These are phyloP conservation scores for Russula olivacea DNA, from an alignment of 768 basidiomycete species.

Conservation along the genomic window DNA sequence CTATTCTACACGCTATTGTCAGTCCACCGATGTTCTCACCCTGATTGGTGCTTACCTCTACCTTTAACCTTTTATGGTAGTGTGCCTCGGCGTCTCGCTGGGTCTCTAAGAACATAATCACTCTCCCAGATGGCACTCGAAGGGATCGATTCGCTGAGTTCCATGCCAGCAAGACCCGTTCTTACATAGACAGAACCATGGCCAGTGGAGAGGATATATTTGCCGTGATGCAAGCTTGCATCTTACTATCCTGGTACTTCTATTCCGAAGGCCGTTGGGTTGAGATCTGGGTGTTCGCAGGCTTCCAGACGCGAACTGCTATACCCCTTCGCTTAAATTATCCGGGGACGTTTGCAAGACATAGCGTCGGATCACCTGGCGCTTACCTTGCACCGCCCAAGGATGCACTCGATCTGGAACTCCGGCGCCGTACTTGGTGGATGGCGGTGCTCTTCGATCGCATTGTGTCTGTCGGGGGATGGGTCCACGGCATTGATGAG, in stretches of 20 bases:
- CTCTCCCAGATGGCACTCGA: conserved; percentile 65
- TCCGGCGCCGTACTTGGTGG: conserved; percentile 82
- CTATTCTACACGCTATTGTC: conserved; percentile 88
- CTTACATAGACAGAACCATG: conserved; percentile 86
- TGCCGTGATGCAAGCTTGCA: conserved; percentile 80
- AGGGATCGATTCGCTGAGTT: conserved; percentile 85
- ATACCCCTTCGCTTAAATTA: conserved; percentile 80
- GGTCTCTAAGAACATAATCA: conserved; percentile 64
- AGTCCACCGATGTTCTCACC: conserved; percentile 24
- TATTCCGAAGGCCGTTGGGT: conserved; percentile 88
- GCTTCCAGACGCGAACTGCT: conserved; percentile 76
- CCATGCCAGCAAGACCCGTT: conserved; percentile 80
- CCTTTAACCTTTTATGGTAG: conserved; percentile 36
- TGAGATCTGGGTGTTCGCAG: conserved; percentile 88
- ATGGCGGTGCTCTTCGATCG: conserved; percentile 86
- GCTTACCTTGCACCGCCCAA: conserved; percentile 79
- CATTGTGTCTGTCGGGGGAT: conserved; percentile 62
- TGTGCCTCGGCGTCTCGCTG: conserved; percentile 81
- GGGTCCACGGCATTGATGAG: conserved; percentile 82
- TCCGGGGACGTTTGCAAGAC: conserved; percentile 73
- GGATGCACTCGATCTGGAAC: conserved; percentile 69
- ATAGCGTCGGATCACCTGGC: conserved; percentile 60
- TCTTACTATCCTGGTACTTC: conserved; percentile 84
- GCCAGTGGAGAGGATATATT: conserved; percentile 85
- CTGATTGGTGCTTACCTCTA: neutral